Evolutionary conservation across 306 rosid species (phyloP), one percentile per base, ranked within the genome.

Genomic region (Sechiopsis laciniata): DNA sequence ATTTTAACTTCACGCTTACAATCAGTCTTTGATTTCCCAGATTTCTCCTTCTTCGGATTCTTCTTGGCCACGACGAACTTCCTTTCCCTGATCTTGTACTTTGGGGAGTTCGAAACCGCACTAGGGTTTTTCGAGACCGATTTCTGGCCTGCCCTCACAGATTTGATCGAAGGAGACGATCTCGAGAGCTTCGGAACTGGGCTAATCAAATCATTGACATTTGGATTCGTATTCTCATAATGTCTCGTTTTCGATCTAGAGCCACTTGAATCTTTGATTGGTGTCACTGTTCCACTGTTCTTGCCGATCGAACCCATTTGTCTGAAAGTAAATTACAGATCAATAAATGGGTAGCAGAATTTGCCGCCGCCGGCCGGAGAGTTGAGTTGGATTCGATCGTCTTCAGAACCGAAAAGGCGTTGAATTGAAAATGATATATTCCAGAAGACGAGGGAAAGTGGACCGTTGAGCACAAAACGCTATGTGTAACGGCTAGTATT

Each of bases 401-500:
- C 32, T 55, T 72, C 55, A 20, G 45, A 74, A 51, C 3, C 63
- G 57, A 69, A 75, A 56, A 52, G 24, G 21, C 73, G 61, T 46
- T 74, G 73, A 81, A 79, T 56, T 26, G 32, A 37, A 65, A 76
- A 63, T 68, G 65, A 60, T 52, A 54, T 69, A 73, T 71, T 71
- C 53, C 78, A 5, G 42, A 32, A 32, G 4, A 71, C 51, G 68
- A 32, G 64, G 74, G 80, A 72, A 85, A 80, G 56, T 60, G 80
- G 80, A 72, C 78, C 78, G 89, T 83, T 84, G 54, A 67, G 84
- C 24, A 17, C 67, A 58, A 19, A 76, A 74, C 58, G 78, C 82
- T 79, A 11, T 42, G 80, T 67, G 73, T 82, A 93, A 93, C 98
- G 98, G 98, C 94, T 90, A 90, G 79, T 87, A 79, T 78, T 72